These are phyloP conservation scores for Mariannaea elegans DNA, from an alignment of 2,329 filamentous ascomycete species.

Conservation along the genomic window DNA sequence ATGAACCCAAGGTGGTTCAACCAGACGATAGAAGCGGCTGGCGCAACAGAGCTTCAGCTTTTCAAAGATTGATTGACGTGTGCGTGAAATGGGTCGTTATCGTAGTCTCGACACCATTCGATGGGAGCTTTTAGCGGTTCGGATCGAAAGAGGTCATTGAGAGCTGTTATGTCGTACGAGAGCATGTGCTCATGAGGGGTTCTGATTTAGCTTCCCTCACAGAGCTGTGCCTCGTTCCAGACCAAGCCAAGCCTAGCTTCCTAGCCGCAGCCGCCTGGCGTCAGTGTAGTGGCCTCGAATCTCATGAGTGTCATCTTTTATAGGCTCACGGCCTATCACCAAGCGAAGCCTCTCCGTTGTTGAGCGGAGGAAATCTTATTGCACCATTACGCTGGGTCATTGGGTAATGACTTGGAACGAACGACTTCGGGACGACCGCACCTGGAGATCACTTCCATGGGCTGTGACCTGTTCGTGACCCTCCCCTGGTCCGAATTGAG, in stretches of 20 bases:
- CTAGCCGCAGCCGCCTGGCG: constrained; percentile 7
- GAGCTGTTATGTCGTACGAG: constrained; percentile 30
- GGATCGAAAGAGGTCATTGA: constrained; percentile 25
- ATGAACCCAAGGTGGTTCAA: constrained; percentile 12
- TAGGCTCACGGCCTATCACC: background rate
- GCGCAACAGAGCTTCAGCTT: constrained; percentile 19
- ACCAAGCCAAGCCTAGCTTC: background rate
- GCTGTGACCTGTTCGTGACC: constrained; percentile 9
- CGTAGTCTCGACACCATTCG: background rate
- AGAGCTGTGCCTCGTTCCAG: constrained; percentile 8
- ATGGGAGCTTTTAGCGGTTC: constrained; percentile 3
- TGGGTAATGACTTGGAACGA: constrained; percentile 17
- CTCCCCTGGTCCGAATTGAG: background rate
- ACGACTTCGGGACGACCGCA: background rate
- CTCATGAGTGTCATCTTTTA: background rate
- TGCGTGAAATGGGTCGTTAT: background rate
- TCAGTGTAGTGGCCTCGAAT: background rate
- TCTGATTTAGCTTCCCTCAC: constrained; percentile 4
- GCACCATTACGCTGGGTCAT: constrained; percentile 25
- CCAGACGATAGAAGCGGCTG: constrained; percentile 16
- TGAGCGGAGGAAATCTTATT: constrained; percentile 19
- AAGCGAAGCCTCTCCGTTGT: constrained; percentile 2
- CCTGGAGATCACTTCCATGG: constrained; percentile 12
- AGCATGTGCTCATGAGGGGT: constrained; percentile 4
- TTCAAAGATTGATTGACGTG: constrained; percentile 4